Percentiles rank a stretch among this genome's conserved stretches.
Evolutionary conservation across 1,139 yeast species (phyloP).

Genomic region (Magnusiomyces tetraspermus): DNA sequence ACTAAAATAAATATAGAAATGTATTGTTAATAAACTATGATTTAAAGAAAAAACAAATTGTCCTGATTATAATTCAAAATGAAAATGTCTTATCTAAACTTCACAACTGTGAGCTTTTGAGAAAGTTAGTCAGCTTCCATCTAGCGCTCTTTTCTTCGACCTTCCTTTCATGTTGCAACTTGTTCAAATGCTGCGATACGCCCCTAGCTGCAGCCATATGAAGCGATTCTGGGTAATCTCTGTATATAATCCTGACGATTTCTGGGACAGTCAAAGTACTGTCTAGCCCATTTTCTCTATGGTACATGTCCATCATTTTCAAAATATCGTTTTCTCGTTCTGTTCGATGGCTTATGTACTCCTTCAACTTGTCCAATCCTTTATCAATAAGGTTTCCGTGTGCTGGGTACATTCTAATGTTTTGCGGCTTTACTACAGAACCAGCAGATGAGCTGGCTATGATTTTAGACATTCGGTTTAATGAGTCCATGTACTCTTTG

Average conservation of each 20-base stretch:
- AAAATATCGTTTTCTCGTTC: slow-evolving; percentile 31
- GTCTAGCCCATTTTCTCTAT: slow-evolving; percentile 6
- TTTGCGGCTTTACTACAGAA: slow-evolving; percentile 6
- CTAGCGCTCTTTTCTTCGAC: slow-evolving; percentile 29
- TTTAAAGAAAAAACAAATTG: too few species aligned
- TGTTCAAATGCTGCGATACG: not conserved
- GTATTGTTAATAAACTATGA: too few species aligned
- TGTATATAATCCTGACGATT: not conserved
- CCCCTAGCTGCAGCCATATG: not conserved
- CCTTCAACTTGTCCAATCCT: slow-evolving; percentile 27
- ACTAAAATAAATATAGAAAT: too few species aligned
- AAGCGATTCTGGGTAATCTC: not conserved
- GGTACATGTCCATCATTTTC: slow-evolving; percentile 15
- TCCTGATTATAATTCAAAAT: not conserved
- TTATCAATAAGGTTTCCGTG: slow-evolving; percentile 32
- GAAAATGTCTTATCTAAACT: not conserved
- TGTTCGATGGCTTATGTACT: slow-evolving; percentile 31
- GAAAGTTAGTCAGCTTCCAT: not conserved
- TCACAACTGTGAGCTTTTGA: not conserved
- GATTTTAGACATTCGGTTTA: slow-evolving; percentile 8
- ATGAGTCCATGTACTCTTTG: slow-evolving; percentile 23
- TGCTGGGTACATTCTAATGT: slow-evolving; percentile 30
- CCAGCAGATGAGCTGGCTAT: slow-evolving; percentile 15
- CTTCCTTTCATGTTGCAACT: not conserved
- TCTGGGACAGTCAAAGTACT: not conserved